phyloP scores from a whole-genome alignment of 2,329 filamentous ascomycete genomes.

The Cladophialophora immunda region DNA sequence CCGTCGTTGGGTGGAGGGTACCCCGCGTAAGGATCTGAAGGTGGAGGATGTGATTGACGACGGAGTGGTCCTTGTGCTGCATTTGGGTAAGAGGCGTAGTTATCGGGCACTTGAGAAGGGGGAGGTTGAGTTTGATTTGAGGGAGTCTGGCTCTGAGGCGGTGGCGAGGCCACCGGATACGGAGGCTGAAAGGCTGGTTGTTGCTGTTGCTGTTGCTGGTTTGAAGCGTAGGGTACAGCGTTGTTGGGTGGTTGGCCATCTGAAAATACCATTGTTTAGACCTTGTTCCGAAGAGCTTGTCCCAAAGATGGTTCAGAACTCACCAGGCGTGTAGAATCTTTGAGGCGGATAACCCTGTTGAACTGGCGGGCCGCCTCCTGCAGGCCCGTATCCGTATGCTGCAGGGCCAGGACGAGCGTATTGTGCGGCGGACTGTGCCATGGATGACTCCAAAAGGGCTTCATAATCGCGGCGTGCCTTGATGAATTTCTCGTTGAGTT shows the following conservation, averaged over 20 bases:
- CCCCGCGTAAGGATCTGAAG: conserved; percentile 61
- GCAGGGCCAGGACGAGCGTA: conserved; percentile 48
- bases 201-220: conserved; percentile 31
- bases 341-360: conserved; percentile 55
- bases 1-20: conserved; percentile 37
- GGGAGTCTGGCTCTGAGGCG: conserved; percentile 63
- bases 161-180: conserved; percentile 53
- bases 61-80: conserved; percentile 24
- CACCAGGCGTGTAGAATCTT: conserved; percentile 73
- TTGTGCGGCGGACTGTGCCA: conserved; percentile 84
- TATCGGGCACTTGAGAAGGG: conserved; percentile 39
- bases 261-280: conserved; percentile 29
- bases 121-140: conserved; percentile 36
- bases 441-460: conserved; percentile 91
- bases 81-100: conserved; percentile 50
- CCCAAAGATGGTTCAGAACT: conserved; percentile 41
- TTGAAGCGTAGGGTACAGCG: conserved; percentile 35
- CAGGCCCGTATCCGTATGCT: conserved; percentile 48
- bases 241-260: conserved; percentile 45
- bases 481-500: conserved; percentile 99
- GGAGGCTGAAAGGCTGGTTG: conserved; percentile 45
- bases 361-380: conserved; percentile 40
- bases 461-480: conserved; percentile 98
- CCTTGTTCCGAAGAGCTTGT: background rate
- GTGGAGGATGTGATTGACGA: conserved; percentile 33